A percentile compares a stretch with the other conserved stretches of the same genome.
These are phyloP conservation scores for Vigna angularis DNA, from an alignment of 306 rosid genomes.

Conservation along the genomic window DNA sequence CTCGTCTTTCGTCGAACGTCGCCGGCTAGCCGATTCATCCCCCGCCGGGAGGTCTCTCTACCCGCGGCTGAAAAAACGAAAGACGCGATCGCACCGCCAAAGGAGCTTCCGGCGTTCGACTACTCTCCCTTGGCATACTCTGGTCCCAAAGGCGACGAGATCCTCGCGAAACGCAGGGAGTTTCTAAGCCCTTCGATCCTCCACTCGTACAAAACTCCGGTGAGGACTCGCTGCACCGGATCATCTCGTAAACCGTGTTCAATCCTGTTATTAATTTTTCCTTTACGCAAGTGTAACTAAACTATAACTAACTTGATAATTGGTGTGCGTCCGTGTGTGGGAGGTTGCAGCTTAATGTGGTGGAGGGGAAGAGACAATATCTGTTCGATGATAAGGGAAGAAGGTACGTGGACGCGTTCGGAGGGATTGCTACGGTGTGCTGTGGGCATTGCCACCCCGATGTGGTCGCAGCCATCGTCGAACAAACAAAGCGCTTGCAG, in stretches of 20 bases:
- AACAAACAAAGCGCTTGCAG: conserved; percentile 73
- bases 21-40: background rate
- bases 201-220: conserved; percentile 73
- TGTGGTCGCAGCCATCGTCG: conserved; percentile 78
- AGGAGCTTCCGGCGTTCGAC: conserved; percentile 69
- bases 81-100: conserved; percentile 23
- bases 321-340: background rate
- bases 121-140: conserved; percentile 73
- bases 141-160: conserved; percentile 73
- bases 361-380: conserved; percentile 87
- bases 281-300: background rate
- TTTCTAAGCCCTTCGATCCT: conserved; percentile 84
- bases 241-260: conserved; percentile 6
- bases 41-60: conserved; percentile 55
- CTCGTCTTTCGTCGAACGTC: conserved; percentile 29
- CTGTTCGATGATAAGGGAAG: conserved; percentile 87
- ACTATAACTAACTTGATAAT: background rate
- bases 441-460: conserved; percentile 99
- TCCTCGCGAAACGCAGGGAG: conserved; percentile 76
- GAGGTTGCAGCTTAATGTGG: conserved; percentile 69
- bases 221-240: conserved; percentile 47
- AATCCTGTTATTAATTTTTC: background rate
- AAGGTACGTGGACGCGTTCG: conserved; percentile 86
- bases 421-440: conserved; percentile 93
- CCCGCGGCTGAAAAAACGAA: conserved; percentile 44